Evolutionary conservation across 352 stramenopile genomes (phyloP).

Genomic region (Blastocystis sp.): DNA sequence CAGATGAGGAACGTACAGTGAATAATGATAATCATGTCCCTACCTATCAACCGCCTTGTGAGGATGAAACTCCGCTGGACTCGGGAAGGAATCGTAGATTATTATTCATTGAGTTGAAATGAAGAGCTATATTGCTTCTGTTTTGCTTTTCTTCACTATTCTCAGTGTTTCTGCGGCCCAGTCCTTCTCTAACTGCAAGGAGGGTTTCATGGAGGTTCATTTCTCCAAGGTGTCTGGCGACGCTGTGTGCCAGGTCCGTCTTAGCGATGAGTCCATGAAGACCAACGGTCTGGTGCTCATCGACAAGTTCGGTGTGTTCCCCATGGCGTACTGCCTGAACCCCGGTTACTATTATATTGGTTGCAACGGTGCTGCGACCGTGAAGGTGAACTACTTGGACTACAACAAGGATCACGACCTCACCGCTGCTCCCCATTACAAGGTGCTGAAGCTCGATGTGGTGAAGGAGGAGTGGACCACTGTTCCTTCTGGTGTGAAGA

Average conservation of each 20-base stretch:
- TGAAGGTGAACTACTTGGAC: slow-evolving; percentile 81
- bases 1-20: too few species aligned
- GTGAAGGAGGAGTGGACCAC: slow-evolving; percentile 93
- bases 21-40: too few species aligned
- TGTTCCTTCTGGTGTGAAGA: slow-evolving; percentile 86
- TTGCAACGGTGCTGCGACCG: slow-evolving; percentile 83
- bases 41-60: too few species aligned
- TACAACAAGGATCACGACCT: slow-evolving; percentile 24
- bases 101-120: too few species aligned
- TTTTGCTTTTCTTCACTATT: too few species aligned
- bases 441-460: slow-evolving; percentile 92
- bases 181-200: too few species aligned
- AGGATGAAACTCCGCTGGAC: too few species aligned
- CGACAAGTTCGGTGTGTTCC: background rate
- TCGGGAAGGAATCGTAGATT: too few species aligned
- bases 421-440: slow-evolving; percentile 89
- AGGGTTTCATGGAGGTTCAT: slow-evolving; percentile 15
- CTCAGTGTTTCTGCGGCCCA: too few species aligned
- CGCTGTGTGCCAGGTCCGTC: background rate
- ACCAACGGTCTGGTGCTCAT: slow-evolving; percentile 45
- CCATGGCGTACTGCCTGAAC: slow-evolving; percentile 37
- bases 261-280: slow-evolving; percentile 29
- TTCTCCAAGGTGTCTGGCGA: slow-evolving; percentile 23
- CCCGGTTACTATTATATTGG: slow-evolving; percentile 63
- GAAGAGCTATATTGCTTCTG: too few species aligned